Evolutionary conservation across 768 basidiomycete genomes (phyloP), one percentile per base, ranked within the genome.

Genomic region (Tricholoma sp.): DNA sequence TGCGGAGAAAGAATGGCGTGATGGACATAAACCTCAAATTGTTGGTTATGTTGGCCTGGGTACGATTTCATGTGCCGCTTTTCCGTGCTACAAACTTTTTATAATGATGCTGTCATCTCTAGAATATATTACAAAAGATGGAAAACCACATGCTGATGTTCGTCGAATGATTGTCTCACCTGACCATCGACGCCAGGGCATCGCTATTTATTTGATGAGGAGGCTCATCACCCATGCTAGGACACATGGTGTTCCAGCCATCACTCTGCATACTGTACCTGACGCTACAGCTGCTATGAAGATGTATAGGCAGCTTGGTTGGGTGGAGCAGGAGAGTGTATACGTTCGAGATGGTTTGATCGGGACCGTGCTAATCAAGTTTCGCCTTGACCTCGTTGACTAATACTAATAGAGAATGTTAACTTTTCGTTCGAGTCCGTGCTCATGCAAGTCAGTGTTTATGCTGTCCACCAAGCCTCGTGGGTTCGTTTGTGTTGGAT

Each of bases 11-110:
- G 59, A 60, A 24, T 47, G 51, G 3, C 57, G 60, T 3, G 55
- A 63, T 39, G 11, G 45, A 11, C 34, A 36, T 18, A 44, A 50
- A 4, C 51, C 51, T 2, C 61, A 62, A 33, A 59, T 66, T 13
- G 61, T 68, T 8, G 65, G 66, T 10, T 59, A 51, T 32, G 41
- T 65, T n/a, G 64, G 54, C 8, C 45, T 65, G 12, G 66, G 66
- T 67, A 15, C 7, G 64, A 50, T 15, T 33, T n/a, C 12, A 24
- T 2, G 15, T 6, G 39, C 34, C 20, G 2, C 10, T 10, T 8
- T 6, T 6, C 15, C 18, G 2, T 41, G 2, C 12, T 36, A n/a
- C 28, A 45, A 4, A 11, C 24, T 4, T 24, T 24, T 24, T n/a
- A n/a, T n/a, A 15, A n/a, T 45, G 7, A 51, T 10, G 4, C 10